Evolutionary conservation across 164 flowering plant species (phyloP).

Genomic region (Nelumbo lutea): DNA sequence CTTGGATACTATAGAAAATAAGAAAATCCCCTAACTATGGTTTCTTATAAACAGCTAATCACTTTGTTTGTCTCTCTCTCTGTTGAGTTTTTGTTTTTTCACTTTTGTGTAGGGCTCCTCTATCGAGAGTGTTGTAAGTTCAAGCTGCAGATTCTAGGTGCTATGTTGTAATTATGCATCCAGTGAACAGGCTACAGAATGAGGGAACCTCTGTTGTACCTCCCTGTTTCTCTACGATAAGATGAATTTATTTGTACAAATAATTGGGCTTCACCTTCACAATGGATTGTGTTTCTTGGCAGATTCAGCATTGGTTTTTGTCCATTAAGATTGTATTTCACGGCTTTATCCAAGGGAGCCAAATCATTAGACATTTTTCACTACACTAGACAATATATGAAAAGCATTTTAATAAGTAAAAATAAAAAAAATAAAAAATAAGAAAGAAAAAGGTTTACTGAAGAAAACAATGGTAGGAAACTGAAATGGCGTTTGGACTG

Average conservation of each 20-base stretch:
- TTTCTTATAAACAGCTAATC: background rate
- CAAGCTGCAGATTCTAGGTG: background rate
- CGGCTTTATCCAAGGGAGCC: no score
- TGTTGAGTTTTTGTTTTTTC: background rate
- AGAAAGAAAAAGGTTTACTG: no score
- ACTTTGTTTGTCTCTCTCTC: background rate
- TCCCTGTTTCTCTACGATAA: background rate
- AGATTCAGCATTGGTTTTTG: no score
- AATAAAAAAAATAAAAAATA: no score
- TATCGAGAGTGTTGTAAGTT: background rate
- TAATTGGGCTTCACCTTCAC: background rate
- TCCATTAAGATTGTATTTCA: no score
- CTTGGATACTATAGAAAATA: background rate
- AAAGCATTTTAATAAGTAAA: no score
- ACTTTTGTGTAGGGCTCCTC: background rate
- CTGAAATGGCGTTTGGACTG: no score
- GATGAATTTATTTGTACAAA: background rate
- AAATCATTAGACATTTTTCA: no score
- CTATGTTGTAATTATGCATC: background rate
- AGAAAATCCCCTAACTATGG: background rate
- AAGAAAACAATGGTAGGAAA: no score
- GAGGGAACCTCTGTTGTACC: background rate
- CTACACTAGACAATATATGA: no score
- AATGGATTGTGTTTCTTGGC: no score
- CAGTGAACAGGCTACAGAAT: background rate